These are phyloP conservation scores for Viola pubescens DNA, from an alignment of 441 rosid genomes.

Conservation along the genomic window DNA sequence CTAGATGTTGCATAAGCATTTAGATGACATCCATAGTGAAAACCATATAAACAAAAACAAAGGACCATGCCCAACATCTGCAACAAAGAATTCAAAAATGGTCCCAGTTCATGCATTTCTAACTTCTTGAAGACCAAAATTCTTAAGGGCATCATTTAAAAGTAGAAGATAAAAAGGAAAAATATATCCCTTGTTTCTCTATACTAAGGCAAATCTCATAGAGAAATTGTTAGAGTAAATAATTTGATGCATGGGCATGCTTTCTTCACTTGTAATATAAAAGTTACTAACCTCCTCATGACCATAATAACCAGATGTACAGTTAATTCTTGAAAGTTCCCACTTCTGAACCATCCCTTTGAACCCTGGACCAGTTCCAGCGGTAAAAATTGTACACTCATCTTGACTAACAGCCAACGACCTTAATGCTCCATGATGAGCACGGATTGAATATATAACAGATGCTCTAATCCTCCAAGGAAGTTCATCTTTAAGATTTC, in stretches of 20 bases:
- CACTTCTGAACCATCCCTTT: slow-evolving; percentile 91
- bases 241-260: no score
- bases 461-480: slow-evolving; percentile 88
- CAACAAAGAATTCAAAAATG: no score
- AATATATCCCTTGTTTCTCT: no score
- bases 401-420: slow-evolving; percentile 74
- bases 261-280: neutral
- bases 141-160: no score
- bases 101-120: no score
- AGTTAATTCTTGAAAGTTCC: slow-evolving; percentile 77
- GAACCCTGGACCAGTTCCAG: slow-evolving; percentile 86
- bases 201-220: no score
- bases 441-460: slow-evolving; percentile 63
- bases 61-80: no score
- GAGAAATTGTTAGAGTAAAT: no score
- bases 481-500: slow-evolving; percentile 63
- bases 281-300: slow-evolving; percentile 85
- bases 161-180: no score
- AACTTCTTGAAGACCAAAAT: no score
- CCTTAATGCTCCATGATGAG: slow-evolving; percentile 85
- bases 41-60: slow-evolving; percentile 1
- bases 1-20: slow-evolving; percentile 37
- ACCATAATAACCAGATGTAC: slow-evolving; percentile 75
- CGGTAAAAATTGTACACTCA: slow-evolving; percentile 77
- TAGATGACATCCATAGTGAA: slow-evolving; percentile 18